Evolutionary conservation across 257 asterid genomes (phyloP).

Genomic region (Solanum clarkiae): DNA sequence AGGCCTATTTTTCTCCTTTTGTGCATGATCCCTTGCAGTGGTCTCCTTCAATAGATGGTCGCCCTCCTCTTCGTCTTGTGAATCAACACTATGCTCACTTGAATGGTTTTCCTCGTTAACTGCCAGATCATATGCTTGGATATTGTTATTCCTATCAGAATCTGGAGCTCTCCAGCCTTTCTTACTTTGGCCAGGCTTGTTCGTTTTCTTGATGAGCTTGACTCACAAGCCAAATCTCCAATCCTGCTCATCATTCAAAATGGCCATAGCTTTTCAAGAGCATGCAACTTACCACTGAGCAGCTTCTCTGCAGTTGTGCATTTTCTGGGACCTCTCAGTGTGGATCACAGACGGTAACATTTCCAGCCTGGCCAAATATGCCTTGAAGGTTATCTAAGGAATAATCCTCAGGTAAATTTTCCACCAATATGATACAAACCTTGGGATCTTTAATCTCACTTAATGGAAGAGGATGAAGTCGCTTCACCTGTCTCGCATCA

Average conservation of each 20-base stretch:
- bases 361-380: slow-evolving; percentile 85
- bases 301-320: slow-evolving; percentile 77
- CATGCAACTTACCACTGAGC: slow-evolving; percentile 80
- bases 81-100: slow-evolving; percentile 56
- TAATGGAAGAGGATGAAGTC: slow-evolving; percentile 59
- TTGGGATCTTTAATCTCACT: slow-evolving; percentile 63
- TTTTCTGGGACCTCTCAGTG: slow-evolving; percentile 49
- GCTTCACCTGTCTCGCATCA: slow-evolving; percentile 71
- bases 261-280: slow-evolving; percentile 83
- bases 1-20: slow-evolving; percentile 47
- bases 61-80: slow-evolving; percentile 67
- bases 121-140: slow-evolving; percentile 33
- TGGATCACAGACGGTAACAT: slow-evolving; percentile 66
- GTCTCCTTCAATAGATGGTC: slow-evolving; percentile 37
- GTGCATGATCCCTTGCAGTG: slow-evolving; percentile 30
- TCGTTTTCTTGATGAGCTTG: slow-evolving; percentile 67
- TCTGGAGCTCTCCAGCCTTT: slow-evolving; percentile 54
- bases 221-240: slow-evolving; percentile 97
- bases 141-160: slow-evolving; percentile 37
- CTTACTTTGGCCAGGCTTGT: slow-evolving; percentile 58
- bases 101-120: slow-evolving; percentile 44
- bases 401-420: slow-evolving; percentile 91
- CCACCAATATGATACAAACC: slow-evolving; percentile 91
- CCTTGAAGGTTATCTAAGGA: slow-evolving; percentile 70
- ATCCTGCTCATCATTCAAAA: slow-evolving; percentile 81